Base-by-base conservation (phyloP, 176 grass and related monocot genomes). In the Musa schizocarpa region DNA sequence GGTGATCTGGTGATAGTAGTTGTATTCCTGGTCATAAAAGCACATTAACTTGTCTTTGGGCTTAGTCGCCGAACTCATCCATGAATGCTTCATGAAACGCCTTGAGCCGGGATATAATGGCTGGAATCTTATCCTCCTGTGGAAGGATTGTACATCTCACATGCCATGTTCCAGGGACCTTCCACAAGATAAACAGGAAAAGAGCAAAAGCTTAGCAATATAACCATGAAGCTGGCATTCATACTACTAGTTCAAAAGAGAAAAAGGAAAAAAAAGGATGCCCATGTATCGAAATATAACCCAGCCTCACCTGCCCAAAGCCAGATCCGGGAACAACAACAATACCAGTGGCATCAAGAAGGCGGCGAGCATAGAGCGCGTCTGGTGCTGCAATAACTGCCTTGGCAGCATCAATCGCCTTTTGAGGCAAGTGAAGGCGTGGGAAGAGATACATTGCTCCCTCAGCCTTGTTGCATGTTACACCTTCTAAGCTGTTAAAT, bases 381-480 rank as follows among this genome's bases (percentile, higher is more conserved):
- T 94, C 95, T 73, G 90, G 81, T 17, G 74, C 72, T 52, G 79
- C 81, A 71, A 86, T 86, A 63, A 67, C 82, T 65, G 81, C 82
- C 78, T 81, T 89, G 17, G 90, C 95, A 52, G 86, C 90, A 43
- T 88, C 88, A 27, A 99, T 91, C 0, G 86, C 95, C 63, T 94
- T 99, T 52, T 87, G 90, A 54, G 95, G 86, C 74, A 99, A 85
- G 71, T 83, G 72, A 79, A 99, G 74, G 52, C 72, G 80, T 19
- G 95, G 95, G 82, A 99, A 99, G 77, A 99, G 81, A 82, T 94
- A 94, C 95, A 94, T 98, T 52, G 95, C 95, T 49, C 95, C 90
- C 76, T 98, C 95, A 9, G 95, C 90, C 79, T 93, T 94, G 76
- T 98, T 98, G 88, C 95, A 98, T 14, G 82, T 89, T 54, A 98